Evolutionary conservation across 345 rosid species (phyloP), one percentile per base, ranked within the genome.

Genomic region (Hibiscus mutabilis): DNA sequence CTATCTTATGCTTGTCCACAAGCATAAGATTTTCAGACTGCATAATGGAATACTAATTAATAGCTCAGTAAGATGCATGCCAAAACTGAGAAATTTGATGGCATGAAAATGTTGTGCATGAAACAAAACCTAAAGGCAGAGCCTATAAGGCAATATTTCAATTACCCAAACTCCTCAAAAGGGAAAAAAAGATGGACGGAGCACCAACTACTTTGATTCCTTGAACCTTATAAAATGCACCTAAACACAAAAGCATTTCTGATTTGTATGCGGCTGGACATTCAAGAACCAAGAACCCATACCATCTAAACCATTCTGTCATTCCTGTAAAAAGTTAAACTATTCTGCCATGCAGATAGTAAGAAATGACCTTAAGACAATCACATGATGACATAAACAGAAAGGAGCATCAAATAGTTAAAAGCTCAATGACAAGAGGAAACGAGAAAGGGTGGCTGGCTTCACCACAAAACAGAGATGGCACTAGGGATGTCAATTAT

Each of bases 21-120:
- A 95, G 92, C 85, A 88, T 82, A 71, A 79, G 53, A 82, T 95
- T 91, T 85, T 95, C 97, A 70, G 99, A 85, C 99, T 95, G 95
- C 83, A 83, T 65, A 46, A 68, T 63, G 67, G 19, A 78, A 62
- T 19, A 76, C 31, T 27, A 49, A 12, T 47, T 49, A 60, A 80
- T 57, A 66, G 60, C 44, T 75, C 70, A 68, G 66, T 25, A 22
- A 59, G 58, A 73, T 21, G 25, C 47, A 60, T 44, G 44, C 58
- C 5, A 69, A 69, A 72, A 70, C 62, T 46, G 55, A 59, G 18
- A 65, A 64, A 47, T 35, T 21, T 59, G 29, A 57, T 58, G 29
- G 15, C 40, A 70, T 4, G 59, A 12, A 40, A 9, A 4, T 11
- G 21, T 0, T 33, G 46, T 4, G 42, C 3, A 73, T 42, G 27